phyloP scores from a whole-genome alignment of 305 asterid species.

The Petunia hybrid region DNA sequence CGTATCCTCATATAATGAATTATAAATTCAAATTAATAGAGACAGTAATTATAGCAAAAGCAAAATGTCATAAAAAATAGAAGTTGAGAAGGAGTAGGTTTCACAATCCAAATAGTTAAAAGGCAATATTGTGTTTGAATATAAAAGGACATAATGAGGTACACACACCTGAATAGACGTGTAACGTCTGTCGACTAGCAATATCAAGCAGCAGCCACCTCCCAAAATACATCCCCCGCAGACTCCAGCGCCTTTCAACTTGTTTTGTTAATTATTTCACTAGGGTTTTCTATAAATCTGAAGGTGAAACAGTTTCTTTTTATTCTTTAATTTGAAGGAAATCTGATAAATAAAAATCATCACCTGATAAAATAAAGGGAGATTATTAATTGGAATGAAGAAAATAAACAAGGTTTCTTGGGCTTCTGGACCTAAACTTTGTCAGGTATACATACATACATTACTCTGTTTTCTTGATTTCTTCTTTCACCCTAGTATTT shows the following conservation, averaged over 20 bases:
- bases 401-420: conserved; percentile 34
- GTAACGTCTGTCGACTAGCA: background rate
- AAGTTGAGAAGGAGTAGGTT: background rate
- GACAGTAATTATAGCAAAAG: no score
- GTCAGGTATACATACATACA: conserved; percentile 43
- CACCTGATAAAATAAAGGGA: background rate
- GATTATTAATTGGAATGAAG: conserved; percentile 16
- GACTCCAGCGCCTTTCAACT: background rate
- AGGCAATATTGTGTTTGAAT: background rate
- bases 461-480: conserved; percentile 6
- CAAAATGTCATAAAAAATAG: no score
- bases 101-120: background rate
- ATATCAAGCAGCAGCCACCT: background rate
- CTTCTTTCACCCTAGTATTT: no score
- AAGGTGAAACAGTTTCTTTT: background rate
- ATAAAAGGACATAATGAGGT: background rate
- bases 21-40: no score
- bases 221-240: background rate
- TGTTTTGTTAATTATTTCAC: background rate
- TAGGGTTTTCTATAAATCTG: conserved; percentile 24
- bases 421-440: conserved; percentile 41
- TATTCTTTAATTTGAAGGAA: background rate
- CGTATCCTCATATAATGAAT: no score
- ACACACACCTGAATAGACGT: background rate
- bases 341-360: background rate